phyloP scores from a whole-genome alignment of 257 asterid species.

The Solanum virginianum region DNA sequence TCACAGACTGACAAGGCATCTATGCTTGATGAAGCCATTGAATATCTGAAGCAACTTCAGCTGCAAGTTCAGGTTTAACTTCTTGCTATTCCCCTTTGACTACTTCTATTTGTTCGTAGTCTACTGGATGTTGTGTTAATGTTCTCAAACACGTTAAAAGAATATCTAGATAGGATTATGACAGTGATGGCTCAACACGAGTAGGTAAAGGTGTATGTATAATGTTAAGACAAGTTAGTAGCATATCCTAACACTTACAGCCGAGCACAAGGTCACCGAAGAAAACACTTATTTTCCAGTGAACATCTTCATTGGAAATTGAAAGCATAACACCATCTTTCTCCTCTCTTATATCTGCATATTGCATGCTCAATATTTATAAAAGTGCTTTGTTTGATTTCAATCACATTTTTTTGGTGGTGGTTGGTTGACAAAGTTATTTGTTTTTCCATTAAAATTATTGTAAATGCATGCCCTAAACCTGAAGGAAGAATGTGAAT shows the following conservation, averaged over 20 bases:
- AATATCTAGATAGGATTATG: not conserved
- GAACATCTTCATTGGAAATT: not conserved
- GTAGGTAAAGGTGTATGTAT: not conserved
- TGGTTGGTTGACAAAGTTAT: not conserved
- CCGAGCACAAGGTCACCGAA: not conserved
- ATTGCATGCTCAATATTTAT: not conserved
- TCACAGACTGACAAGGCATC: constrained; percentile 94
- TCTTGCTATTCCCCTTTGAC: constrained; percentile 2
- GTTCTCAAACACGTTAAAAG: not conserved
- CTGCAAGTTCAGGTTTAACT: constrained; percentile 83
- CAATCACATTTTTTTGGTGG: not conserved
- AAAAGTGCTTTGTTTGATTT: not conserved
- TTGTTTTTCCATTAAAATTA: not conserved
- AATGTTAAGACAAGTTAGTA: not conserved
- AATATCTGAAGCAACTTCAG: constrained; percentile 93
- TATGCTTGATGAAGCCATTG: constrained; percentile 96
- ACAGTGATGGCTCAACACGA: not conserved
- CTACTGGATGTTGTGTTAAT: not conserved
- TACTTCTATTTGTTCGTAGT: not conserved
- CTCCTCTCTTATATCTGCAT: not conserved
- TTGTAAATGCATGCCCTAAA: not conserved
- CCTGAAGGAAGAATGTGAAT: not conserved
- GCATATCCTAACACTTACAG: not conserved
- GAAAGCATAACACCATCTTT: not conserved
- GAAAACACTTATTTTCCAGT: not conserved